A percentile compares a stretch with the other conserved stretches of the same genome.
Conservation (phyloP, 306 rosid species). For the Pterocarpus santalinus region DNA sequence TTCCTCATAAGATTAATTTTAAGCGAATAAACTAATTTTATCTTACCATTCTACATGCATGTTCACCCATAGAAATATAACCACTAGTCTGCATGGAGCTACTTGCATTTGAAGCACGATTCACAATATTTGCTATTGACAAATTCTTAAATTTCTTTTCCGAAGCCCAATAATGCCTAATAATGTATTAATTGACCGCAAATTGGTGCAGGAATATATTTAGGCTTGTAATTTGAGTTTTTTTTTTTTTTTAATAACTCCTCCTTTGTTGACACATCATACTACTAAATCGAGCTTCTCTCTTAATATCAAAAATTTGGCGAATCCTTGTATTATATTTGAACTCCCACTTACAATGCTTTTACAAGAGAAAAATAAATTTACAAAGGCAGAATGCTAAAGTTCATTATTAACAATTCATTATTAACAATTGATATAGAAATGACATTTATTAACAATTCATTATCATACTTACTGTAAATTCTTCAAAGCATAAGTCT, state of each 20-base stretch:
- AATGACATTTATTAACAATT: not conserved
- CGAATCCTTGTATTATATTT: not conserved
- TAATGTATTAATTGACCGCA: not conserved
- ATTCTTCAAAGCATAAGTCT: not conserved
- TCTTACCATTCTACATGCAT: constrained; percentile 13
- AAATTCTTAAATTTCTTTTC: not conserved
- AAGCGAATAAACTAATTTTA: no score
- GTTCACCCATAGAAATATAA: constrained; percentile 20
- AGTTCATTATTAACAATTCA: no score
- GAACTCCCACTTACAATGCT: not conserved
- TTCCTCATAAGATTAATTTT: not conserved
- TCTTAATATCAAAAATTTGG: not conserved
- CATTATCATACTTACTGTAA: not conserved
- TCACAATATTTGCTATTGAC: not conserved
- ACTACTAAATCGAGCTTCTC: not conserved
- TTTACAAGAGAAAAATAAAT: not conserved
- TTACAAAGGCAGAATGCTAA: no score
- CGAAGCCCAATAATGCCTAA: not conserved
- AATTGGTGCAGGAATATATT: not conserved
- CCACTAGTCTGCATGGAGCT: not conserved
- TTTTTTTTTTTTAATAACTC: not conserved
- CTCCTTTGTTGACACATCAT: not conserved
- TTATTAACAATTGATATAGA: no score
- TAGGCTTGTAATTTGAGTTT: not conserved
- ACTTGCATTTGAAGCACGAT: not conserved